Evolutionary conservation across 2,329 filamentous ascomycete genomes (phyloP), one percentile per base, ranked within the genome.

Genomic region (Apiospora rasikravindrae): DNA sequence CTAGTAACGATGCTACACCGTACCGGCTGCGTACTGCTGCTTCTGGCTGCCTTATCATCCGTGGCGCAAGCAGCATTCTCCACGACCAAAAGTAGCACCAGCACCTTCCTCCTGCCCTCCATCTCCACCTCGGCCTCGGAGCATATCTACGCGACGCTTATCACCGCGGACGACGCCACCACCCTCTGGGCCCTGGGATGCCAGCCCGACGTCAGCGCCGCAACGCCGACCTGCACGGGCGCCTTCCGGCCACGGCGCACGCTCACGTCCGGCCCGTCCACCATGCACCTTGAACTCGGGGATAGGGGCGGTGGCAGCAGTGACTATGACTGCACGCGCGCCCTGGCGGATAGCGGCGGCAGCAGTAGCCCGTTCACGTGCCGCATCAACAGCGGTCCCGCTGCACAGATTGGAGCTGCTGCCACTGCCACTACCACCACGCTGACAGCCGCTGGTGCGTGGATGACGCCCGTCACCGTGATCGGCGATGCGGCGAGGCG

Each of bases 101-200:
- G 33, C 29, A n/a, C 29, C 19, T 24, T 66, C 61, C 16, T 66
- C 1, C 13, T 66, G 1, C 61, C 61, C 7, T 40, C 61, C 16
- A 66, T 66, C 61, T 8, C 61, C 4, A 66, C 61, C 11, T 66
- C 61, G 0, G 61, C 33, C 61, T 13, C 19, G 33, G 61, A 66
- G 16, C 61, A 42, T 19, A 66, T 66, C 19, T 66, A 66, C 61
- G 61, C 61, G 33, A 66, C 33, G n/a, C 61, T 66, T 11, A n/a
- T 66, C 33, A 40, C 33, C 4, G 61, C 19, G 8, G 33, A 6
- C 6, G 61, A 42, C 4, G 16, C 22, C 61, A 40, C 33, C 10
- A 42, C 22, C 19, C 22, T 40, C 1, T 66, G n/a, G 33, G 22
- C 61, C 5, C 57, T 64, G 5, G 24, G 24, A 13, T 64, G 57